A percentile compares a stretch with the other conserved stretches of the same genome.
Evolutionary conservation across 2,329 filamentous ascomycete species (phyloP).

Genomic region (Simplicillium sp.): DNA sequence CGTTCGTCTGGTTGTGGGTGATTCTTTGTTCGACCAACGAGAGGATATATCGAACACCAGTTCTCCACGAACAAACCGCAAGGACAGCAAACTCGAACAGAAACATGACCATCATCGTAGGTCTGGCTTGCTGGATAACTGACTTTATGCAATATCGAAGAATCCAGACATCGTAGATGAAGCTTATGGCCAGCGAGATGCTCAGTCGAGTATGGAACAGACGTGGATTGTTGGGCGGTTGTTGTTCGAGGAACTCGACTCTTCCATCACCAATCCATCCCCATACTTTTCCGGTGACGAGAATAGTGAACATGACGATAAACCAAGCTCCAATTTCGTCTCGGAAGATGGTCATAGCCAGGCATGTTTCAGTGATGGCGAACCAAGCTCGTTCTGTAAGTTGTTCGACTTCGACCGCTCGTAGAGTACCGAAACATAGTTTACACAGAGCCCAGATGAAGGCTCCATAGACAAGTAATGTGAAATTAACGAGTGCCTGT

Average conservation of each 20-base stretch:
- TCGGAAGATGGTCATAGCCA: conserved; percentile 97
- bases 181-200: conserved; percentile 67
- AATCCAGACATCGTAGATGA: conserved; percentile 71
- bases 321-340: conserved; percentile 94
- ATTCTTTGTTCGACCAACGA: conserved; percentile 71
- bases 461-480: conserved; percentile 69
- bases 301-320: conserved; percentile 86
- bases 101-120: conserved; percentile 99
- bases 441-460: conserved; percentile 83
- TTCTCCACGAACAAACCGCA: conserved; percentile 70
- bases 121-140: conserved; percentile 78
- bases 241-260: conserved; percentile 90
- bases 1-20: conserved; percentile 61
- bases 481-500: conserved; percentile 84
- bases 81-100: conserved; percentile 94
- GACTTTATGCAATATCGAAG: conserved; percentile 73
- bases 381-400: conserved; percentile 98
- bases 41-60: conserved; percentile 67
- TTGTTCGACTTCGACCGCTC: conserved; percentile 92
- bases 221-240: conserved; percentile 79
- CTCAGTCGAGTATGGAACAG: conserved; percentile 80
- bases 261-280: conserved; percentile 95
- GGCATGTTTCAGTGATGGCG: conserved; percentile 88
- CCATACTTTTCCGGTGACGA: conserved; percentile 94
- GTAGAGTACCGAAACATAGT: conserved; percentile 80